These are phyloP conservation scores for Ceratorhiza oryzae-sativae DNA, from an alignment of 1,284 basidiomycete species.

Conservation along the genomic window DNA sequence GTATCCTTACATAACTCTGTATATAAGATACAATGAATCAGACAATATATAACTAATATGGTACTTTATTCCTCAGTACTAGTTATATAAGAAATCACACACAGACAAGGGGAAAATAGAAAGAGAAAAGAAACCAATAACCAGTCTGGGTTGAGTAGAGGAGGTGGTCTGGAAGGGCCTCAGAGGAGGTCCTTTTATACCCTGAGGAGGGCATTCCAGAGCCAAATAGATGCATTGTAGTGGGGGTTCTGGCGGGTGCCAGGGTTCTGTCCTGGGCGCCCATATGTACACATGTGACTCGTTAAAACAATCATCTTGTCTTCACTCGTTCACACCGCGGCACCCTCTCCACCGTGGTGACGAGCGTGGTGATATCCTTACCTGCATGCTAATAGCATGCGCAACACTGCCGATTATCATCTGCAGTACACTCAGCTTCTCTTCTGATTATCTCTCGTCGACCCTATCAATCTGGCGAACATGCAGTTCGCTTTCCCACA, in stretches of 20 bases:
- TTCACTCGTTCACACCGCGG: not conserved
- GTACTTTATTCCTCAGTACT: no score
- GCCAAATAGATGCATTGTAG: no score
- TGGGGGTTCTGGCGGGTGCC: not conserved
- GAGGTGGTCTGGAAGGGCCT: no score
- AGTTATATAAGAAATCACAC: no score
- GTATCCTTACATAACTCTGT: no score
- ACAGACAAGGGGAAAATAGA: no score
- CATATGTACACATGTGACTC: not conserved
- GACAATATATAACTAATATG: no score
- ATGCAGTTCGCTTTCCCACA: not conserved
- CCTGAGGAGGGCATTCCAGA: no score
- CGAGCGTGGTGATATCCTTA: not conserved
- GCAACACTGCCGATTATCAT: not conserved
- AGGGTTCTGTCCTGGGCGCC: not conserved
- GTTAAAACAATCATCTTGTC: not conserved
- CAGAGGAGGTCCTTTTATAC: no score
- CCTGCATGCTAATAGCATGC: not conserved
- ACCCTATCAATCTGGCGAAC: slow-evolving; percentile 7
- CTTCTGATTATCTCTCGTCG: not conserved
- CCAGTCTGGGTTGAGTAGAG: no score
- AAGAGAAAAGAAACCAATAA: no score
- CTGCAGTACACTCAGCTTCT: not conserved
- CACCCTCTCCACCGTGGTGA: slow-evolving; percentile 8
- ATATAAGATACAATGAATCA: no score